Base-by-base conservation (phyloP, 768 basidiomycete species). In the Lyophyllum decastes region DNA sequence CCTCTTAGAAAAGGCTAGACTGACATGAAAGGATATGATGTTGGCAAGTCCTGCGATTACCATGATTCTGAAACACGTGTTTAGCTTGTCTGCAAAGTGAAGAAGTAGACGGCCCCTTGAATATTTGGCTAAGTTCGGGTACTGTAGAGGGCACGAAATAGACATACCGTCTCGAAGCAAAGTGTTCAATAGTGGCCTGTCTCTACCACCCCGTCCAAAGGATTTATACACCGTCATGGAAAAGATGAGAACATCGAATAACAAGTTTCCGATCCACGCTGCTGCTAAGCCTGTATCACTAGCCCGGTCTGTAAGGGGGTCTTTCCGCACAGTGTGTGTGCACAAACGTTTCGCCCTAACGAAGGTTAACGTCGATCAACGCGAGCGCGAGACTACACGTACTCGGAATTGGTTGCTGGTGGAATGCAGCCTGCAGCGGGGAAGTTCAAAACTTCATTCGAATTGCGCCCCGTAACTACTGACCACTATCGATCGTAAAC, bases 231-330 rank as follows among this genome's bases (percentile, higher is more conserved):
- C 38, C 1, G 79, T 80, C 66, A 81, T 70, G 27, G 54, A 49
- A 55, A 80, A 78, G 0, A 80, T 74, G 16, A 75, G 50, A n/a
- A 73, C 50, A 61, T 80, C 79, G 54, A 79, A 77, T 2, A 69
- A 53, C 6, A 79, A 65, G 67, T 76, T 64, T n/a, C 72, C 74
- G 8, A 67, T 67, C 79, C 78, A 81, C 4, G 75, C 73, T 2
- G 62, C 63, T 5, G 71, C 76, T 14, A 76, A 60, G 14, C 69
- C 74, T 78, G 46, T 14, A 19, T 1, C 22, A 21, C 4, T 21
- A 24, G 3, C 19, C 58, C 7, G 50, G 35, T 60, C 51, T 48
- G 30, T 30, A 5, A 11, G 16, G 17, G 3, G 16, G 7, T 24
- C 24, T 45, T 4, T 12, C 34, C 7, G 11, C n/a, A 46, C 16